Conservation (phyloP, 768 basidiomycete species). For the Suillus brevipes region DNA sequence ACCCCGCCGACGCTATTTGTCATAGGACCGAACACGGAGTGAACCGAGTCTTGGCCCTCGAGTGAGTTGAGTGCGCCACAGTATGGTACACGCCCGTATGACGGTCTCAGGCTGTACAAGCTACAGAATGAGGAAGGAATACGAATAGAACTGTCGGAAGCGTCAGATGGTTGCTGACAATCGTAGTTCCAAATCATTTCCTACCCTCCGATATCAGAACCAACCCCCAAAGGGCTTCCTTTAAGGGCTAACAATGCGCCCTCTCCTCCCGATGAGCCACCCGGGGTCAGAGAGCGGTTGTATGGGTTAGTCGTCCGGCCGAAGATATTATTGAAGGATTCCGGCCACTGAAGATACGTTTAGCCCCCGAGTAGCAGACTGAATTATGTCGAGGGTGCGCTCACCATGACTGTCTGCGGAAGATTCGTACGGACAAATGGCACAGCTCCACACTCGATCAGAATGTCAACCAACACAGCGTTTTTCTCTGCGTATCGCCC, state of each 20-base stretch:
- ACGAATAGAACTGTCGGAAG: slow-evolving; percentile 56
- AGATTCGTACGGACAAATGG: slow-evolving; percentile 73
- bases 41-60: slow-evolving; percentile 72
- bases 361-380: neutral
- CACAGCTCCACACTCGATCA: slow-evolving; percentile 67
- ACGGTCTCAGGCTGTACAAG: slow-evolving; percentile 70
- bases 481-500: slow-evolving; percentile 59
- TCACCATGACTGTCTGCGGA: slow-evolving; percentile 77
- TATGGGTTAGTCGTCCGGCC: slow-evolving; percentile 77
- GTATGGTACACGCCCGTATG: slow-evolving; percentile 70
- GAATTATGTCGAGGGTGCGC: slow-evolving; percentile 6
- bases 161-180: neutral
- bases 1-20: slow-evolving; percentile 58
- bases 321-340: slow-evolving; percentile 78
- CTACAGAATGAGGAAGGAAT: slow-evolving; percentile 70
- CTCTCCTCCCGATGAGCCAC: slow-evolving; percentile 88
- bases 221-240: slow-evolving; percentile 59
- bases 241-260: slow-evolving; percentile 63
- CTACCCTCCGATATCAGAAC: slow-evolving; percentile 81
- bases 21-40: slow-evolving; percentile 76
- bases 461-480: slow-evolving; percentile 61
- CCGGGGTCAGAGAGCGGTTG: slow-evolving; percentile 71
- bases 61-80: slow-evolving; percentile 61
- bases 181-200: neutral
- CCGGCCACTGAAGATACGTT: slow-evolving; percentile 54